Evolutionary conservation across 2,329 filamentous ascomycete species (phyloP).

Genomic region (Fusarium protoensiforme): DNA sequence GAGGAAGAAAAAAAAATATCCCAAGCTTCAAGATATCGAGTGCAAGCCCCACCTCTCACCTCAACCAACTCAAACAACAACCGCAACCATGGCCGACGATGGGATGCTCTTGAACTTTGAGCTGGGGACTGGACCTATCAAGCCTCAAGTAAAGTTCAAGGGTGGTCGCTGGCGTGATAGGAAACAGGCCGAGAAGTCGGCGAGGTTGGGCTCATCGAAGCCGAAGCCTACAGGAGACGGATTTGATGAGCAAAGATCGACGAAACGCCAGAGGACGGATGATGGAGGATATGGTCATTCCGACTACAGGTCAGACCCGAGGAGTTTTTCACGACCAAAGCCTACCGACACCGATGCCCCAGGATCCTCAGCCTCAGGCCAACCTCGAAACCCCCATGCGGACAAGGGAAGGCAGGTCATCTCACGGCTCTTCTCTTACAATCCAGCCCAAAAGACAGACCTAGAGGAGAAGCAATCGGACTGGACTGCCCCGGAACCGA

Average conservation of each 20-base stretch:
- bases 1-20: constrained; percentile 23
- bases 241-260: constrained; percentile 48
- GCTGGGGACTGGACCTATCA: constrained; percentile 73
- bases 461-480: constrained; percentile 62
- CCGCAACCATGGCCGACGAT: constrained; percentile 83
- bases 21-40: constrained; percentile 10
- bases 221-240: constrained; percentile 36
- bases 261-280: constrained; percentile 58
- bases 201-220: constrained; percentile 39
- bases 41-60: constrained; percentile 35
- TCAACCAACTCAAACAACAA: constrained; percentile 28
- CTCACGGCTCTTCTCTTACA: constrained; percentile 92
- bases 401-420: constrained; percentile 70
- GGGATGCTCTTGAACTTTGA: constrained; percentile 95
- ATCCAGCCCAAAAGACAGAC: constrained; percentile 77
- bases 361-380: constrained; percentile 12
- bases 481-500: constrained; percentile 74
- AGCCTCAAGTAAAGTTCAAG: constrained; percentile 75
- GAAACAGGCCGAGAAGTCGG: constrained; percentile 69
- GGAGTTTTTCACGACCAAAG: constrained; percentile 20
- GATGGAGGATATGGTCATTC: constrained; percentile 21
- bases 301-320: constrained; percentile 26
- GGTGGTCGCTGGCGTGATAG: constrained; percentile 96
- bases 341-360: constrained; percentile 28
- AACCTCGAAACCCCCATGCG: constrained; percentile 37